Base-by-base conservation (phyloP, 495 filamentous ascomycete species). In the Patellaria atrata region DNA sequence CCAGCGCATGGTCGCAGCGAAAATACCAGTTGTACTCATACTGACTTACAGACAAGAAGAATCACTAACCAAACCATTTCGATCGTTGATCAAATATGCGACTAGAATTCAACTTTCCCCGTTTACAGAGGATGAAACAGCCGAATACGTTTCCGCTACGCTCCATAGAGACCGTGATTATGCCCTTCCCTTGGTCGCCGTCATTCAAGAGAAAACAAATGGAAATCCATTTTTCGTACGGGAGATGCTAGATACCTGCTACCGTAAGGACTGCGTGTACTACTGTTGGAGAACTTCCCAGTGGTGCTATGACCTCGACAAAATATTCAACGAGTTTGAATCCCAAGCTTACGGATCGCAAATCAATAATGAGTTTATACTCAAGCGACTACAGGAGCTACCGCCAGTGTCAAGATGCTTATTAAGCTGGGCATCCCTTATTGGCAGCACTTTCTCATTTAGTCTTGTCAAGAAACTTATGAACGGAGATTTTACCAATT, bases 171-270 rank as follows among this genome's bases (percentile, higher is more conserved):
- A 68, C 7, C 58, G 55, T 23, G 71, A 75, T 23, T 71, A 78
- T 26, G 64, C 75, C 13, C 41, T 76, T 5, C 65, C 76, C 5
- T 52, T 83, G 9, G 71, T 74, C 7, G 70, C 79, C 13, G 75
- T 86, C 8, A 67, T 91, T 12, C 78, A 84, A 53, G 81, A 84
- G 45, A 85, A 86, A 56, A 80, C 74, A 15, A 63, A 66, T 10
- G 82, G 82, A 0, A 89, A 87, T 46, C 83, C 82, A 0, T 92
- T 92, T 53, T 87, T 86, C 44, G 76, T 92, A 41, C 71, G 80
- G 20, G 80, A 91, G 53, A 86, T 94, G 72, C 67, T 94, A n/a
- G 79, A 79, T 48, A 76, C 78, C 5, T 85, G 80, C 48, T 75
- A 91, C 53, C 71, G 76, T 12, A 91, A 82, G 52, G 74, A 73